Conservation (phyloP, 345 rosid species). For the Hibiscus tridactylites region DNA sequence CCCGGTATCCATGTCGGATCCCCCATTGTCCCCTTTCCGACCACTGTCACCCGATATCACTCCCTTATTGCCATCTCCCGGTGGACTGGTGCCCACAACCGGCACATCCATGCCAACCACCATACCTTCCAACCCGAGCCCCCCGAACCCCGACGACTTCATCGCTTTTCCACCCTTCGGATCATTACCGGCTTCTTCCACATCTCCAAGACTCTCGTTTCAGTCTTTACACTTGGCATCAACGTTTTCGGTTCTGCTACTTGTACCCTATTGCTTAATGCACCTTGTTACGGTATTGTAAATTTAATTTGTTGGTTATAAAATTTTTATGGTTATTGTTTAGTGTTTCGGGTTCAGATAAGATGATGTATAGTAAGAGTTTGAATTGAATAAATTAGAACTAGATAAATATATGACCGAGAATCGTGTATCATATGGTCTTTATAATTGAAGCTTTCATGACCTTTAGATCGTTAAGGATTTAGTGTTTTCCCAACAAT, state of each 20-base stretch:
- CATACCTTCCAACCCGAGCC: conserved; percentile 72
- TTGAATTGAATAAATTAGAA: not conserved
- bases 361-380: not conserved
- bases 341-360: not conserved
- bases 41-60: conserved; percentile 68
- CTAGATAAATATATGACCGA: not conserved
- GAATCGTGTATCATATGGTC: not conserved
- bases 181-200: conserved; percentile 36
- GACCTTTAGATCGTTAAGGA: too few relatives aligned
- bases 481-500: too few relatives aligned
- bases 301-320: not conserved
- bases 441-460: not conserved
- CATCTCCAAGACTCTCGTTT: conserved; percentile 13
- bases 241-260: conserved; percentile 1
- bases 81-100: conserved; percentile 35
- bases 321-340: not conserved
- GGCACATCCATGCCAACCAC: conserved; percentile 51
- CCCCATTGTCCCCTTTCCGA: conserved; percentile 32
- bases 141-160: conserved; percentile 63
- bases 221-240: not conserved
- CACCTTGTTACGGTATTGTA: not conserved
- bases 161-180: conserved; percentile 35
- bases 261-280: conserved; percentile 12
- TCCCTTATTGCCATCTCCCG: conserved; percentile 71
- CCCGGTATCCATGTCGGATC: conserved; percentile 20